Base-by-base conservation (phyloP, 1,284 basidiomycete species). In the Neonothopanus nambi region DNA sequence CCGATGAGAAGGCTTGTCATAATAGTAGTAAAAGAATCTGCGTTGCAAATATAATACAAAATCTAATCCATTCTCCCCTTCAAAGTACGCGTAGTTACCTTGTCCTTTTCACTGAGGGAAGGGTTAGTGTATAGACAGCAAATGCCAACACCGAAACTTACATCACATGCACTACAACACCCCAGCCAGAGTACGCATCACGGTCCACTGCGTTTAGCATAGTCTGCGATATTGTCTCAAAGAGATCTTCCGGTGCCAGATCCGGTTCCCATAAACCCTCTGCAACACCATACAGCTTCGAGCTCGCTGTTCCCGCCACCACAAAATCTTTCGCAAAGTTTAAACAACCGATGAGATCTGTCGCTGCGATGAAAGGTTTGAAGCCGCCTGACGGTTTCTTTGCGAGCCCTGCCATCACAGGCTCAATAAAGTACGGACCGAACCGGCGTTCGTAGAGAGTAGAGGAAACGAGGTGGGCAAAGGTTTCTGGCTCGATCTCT, bases 211-310 rank as follows among this genome's bases (percentile, higher is more conserved):
- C 93, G 64, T 96, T 98, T 65, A 99, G 74, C 53, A 99, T 75
- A 8, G 95, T 96, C 72, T 99, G 97, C 20, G 93, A 94, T 65
- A 98, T 95, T 11, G 97, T 99, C 78, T 99, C 97, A 66, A 99
- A 99, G 48, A 99, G 76, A 70, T 99, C 97, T 68, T 99, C 97
- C 12, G 95, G 86, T 67, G 88, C 94, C 68, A 99, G 77, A 71
- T 95, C 93, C 5, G 95, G 94, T 73, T 99, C 96, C 97, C 97
- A 99, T 38, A 99, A 79, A 5, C 95, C 94, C 73, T 99, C 97
- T 38, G 97, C 97, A 62, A 97, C 88, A 87, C 97, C 97, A 67
- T 89, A 98, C 62, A 99, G 75, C 76, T 98, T 98, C 64, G 87
- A 82, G 61, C 88, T 88, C 18, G 97, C 97, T 3, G 95, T 96